phyloP scores from a whole-genome alignment of 371 early-diverging fungal genomes.

The Lichtheimia corymbifera region DNA sequence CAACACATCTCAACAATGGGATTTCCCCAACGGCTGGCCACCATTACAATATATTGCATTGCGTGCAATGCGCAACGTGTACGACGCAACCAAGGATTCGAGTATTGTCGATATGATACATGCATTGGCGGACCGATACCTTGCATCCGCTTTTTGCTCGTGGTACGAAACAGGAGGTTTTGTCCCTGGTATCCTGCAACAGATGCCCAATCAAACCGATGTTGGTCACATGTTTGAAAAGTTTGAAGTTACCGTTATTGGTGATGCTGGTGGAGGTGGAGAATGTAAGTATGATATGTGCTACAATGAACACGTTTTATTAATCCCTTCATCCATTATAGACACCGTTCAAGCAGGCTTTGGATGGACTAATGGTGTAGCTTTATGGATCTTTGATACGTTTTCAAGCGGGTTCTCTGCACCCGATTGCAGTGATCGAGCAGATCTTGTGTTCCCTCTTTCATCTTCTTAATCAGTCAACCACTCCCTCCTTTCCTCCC shows the following conservation, averaged over 20 bases:
- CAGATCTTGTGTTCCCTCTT: too few species aligned
- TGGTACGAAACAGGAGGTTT: slow-evolving; percentile 75
- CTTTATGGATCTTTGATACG: slow-evolving; percentile 64
- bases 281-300: slow-evolving; percentile 53
- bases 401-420: slow-evolving; percentile 44
- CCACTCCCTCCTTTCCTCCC: too few species aligned
- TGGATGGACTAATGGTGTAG: slow-evolving; percentile 93
- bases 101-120: slow-evolving; percentile 31
- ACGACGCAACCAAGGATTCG: slow-evolving; percentile 16
- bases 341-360: slow-evolving; percentile 83
- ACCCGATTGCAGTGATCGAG: slow-evolving; percentile 36
- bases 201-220: slow-evolving; percentile 29
- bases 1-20: slow-evolving; percentile 83
- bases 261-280: slow-evolving; percentile 73
- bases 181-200: slow-evolving; percentile 39
- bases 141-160: slow-evolving; percentile 66
- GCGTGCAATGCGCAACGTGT: slow-evolving; percentile 45
- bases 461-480: too few species aligned
- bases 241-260: slow-evolving; percentile 62
- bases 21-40: slow-evolving; percentile 86
- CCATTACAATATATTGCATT: slow-evolving; percentile 60
- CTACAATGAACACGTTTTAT: background rate
- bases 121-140: slow-evolving; percentile 62
- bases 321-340: background rate
- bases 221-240: slow-evolving; percentile 83